Base-by-base conservation (phyloP, 176 grass and related monocot species). In the Avena insularis region DNA sequence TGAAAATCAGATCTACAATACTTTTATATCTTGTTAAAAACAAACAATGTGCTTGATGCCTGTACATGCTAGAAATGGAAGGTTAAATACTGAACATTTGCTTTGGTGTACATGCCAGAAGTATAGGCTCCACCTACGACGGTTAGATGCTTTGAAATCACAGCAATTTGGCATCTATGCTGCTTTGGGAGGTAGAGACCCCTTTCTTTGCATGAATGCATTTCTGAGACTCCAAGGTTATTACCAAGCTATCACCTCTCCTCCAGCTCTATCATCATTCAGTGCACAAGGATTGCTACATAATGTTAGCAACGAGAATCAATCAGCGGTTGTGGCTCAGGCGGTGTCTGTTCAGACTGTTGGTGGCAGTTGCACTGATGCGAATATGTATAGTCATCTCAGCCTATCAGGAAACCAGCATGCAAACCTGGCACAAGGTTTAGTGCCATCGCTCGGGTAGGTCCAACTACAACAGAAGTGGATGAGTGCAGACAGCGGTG, bases 231-330 rank as follows among this genome's bases (percentile, higher is more conserved):
- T 40, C 5, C 38, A 40, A 40, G 38, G 0, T 40, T 40, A 40
- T 40, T 40, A 40, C 38, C 67, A 92, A 71, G 63, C 86, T 58
- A 87, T 92, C 25, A 78, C 81, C 59, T 59, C 91, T 74, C 86
- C 96, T 40, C 38, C 38, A 43, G 83, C 83, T 36, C 19, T 94
- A n/a, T 83, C 93, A 90, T 84, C 93, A 63, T 93, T 95, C 77
- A 89, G 79, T 86, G 35, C 88, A 71, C 91, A 77, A 62, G 93
- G 86, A 80, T 83, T 95, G 86, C 73, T 94, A 82, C 93, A 65
- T 84, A 77, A 29, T 66, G 29, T 59, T 66, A 85, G 90, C 88
- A 86, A 79, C 51, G 38, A 40, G 38, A 91, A 81, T 33, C 70
- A 78, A 27, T 53, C 79, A 83, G 66, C 80, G 17, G 83, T 90